Percentiles rank a stretch among this genome's conserved stretches.
Conservation (phyloP, 2,329 filamentous ascomycete species). For the Zymoseptoria passerinii region DNA sequence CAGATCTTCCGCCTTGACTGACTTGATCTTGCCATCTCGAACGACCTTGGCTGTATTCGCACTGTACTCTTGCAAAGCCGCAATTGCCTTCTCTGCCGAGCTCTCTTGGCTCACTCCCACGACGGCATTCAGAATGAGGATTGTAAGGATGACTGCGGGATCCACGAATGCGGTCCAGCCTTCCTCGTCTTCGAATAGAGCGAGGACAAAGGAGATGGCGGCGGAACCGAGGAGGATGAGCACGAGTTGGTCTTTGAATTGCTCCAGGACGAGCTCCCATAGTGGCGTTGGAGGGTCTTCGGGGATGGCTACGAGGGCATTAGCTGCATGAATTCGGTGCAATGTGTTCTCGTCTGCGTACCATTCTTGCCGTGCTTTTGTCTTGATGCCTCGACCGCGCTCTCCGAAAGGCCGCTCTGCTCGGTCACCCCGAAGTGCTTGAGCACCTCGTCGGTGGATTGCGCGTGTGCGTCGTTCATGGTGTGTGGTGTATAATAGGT, state of each 20-base stretch:
- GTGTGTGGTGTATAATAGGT: slow-evolving; percentile 2
- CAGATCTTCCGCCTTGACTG: slow-evolving; percentile 91
- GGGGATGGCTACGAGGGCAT: slow-evolving; percentile 48
- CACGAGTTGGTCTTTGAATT: slow-evolving; percentile 98
- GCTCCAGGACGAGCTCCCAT: slow-evolving; percentile 94
- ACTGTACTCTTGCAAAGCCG: slow-evolving; percentile 95
- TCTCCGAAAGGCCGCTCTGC: slow-evolving; percentile 26
- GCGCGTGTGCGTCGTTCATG: slow-evolving; percentile 32
- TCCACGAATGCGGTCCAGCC: slow-evolving; percentile 98
- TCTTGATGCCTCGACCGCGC: slow-evolving; percentile 23
- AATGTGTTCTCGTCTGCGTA: slow-evolving; percentile 13
- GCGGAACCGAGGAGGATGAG: slow-evolving; percentile 90
- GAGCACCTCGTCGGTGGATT: slow-evolving; percentile 29
- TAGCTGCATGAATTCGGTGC: slow-evolving; percentile 2
- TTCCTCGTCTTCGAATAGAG: slow-evolving; percentile 84
- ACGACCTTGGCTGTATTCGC: slow-evolving; percentile 95
- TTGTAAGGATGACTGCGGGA: slow-evolving; percentile 90
- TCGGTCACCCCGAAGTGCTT: slow-evolving; percentile 31
- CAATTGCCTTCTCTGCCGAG: slow-evolving; percentile 96
- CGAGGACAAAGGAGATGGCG: slow-evolving; percentile 84
- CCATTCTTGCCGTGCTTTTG: slow-evolving; percentile 32
- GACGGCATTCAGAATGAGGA: slow-evolving; percentile 90
- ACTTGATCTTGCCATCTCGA: slow-evolving; percentile 70
- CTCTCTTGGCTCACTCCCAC: slow-evolving; percentile 98
- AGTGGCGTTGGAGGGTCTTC: slow-evolving; percentile 94